Conservation (phyloP, 2,329 filamentous ascomycete species). For the Bertia moriformis region DNA sequence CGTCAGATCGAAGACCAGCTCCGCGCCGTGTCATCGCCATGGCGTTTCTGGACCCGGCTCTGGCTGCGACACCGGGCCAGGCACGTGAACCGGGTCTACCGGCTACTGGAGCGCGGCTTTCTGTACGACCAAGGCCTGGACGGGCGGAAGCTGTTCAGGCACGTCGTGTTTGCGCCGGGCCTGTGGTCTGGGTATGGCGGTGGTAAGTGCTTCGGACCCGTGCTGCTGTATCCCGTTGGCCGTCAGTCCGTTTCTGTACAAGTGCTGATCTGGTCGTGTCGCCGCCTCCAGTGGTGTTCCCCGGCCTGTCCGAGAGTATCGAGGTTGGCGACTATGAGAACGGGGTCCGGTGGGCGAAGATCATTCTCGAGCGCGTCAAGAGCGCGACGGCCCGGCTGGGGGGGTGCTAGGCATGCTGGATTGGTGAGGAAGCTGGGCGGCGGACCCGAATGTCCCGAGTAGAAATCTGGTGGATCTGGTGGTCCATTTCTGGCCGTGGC, state of each 20-base stretch:
- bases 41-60: not conserved
- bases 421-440: too few relatives aligned
- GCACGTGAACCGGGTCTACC: constrained; percentile 6
- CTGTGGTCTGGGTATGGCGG: constrained; percentile 10
- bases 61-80: not conserved
- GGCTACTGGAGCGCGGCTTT: constrained; percentile 9
- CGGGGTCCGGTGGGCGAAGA: not conserved
- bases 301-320: not conserved
- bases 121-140: constrained; percentile 9
- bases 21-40: not conserved
- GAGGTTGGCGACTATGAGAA: not conserved
- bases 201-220: constrained; percentile 5
- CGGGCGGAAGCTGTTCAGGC: constrained; percentile 8
- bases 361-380: not conserved
- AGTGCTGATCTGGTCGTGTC: not conserved
- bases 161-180: constrained; percentile 12
- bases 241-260: not conserved
- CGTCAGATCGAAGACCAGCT: constrained; percentile 4
- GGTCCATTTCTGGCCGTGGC: too few relatives aligned
- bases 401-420: too few relatives aligned
- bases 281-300: not conserved
- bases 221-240: not conserved
- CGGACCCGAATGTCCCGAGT: too few relatives aligned
- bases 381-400: too few relatives aligned
- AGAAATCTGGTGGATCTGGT: too few relatives aligned